Evolutionary conservation across 352 stramenopile species (phyloP).

Genomic region (Saprolegnia parasitica): DNA sequence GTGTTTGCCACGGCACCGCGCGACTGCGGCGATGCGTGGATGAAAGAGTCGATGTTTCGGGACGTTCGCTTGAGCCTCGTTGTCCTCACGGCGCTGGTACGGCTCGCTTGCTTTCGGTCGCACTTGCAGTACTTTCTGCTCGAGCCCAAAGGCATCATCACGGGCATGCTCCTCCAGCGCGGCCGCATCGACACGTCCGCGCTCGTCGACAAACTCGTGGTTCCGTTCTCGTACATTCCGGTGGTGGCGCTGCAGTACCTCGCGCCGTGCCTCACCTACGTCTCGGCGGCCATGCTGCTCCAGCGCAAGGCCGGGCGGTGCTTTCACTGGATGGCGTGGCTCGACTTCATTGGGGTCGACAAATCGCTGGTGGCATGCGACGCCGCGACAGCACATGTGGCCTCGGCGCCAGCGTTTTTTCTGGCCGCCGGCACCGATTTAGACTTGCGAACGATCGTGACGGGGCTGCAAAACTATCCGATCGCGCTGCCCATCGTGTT

Average conservation of each 20-base stretch:
- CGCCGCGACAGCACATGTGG: conserved; percentile 28
- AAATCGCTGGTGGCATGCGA: conserved; percentile 25
- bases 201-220: conserved; percentile 60
- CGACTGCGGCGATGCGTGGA: conserved; percentile 41
- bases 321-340: conserved; percentile 39
- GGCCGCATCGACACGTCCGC: conserved; percentile 53
- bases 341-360: conserved; percentile 29
- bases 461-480: conserved; percentile 59
- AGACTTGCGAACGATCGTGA: conserved; percentile 48
- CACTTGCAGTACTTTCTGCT: conserved; percentile 77
- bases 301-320: conserved; percentile 51
- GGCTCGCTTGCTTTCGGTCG: conserved; percentile 49
- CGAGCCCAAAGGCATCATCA: conserved; percentile 64
- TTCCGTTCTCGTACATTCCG: conserved; percentile 79
- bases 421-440: conserved; percentile 37
- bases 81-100: conserved; percentile 43
- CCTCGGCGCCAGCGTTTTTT: conserved; percentile 31
- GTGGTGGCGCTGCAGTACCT: conserved; percentile 78
- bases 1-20: conserved; percentile 34
- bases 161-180: conserved; percentile 44
- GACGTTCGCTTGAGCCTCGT: conserved; percentile 49
- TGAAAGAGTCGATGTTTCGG: conserved; percentile 58
- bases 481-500: conserved; percentile 57
- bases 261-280: conserved; percentile 42
- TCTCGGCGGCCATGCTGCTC: conserved; percentile 47